These are phyloP conservation scores for Bidens hawaiensis DNA, from an alignment of 140 eudicot genomes.

Conservation along the genomic window DNA sequence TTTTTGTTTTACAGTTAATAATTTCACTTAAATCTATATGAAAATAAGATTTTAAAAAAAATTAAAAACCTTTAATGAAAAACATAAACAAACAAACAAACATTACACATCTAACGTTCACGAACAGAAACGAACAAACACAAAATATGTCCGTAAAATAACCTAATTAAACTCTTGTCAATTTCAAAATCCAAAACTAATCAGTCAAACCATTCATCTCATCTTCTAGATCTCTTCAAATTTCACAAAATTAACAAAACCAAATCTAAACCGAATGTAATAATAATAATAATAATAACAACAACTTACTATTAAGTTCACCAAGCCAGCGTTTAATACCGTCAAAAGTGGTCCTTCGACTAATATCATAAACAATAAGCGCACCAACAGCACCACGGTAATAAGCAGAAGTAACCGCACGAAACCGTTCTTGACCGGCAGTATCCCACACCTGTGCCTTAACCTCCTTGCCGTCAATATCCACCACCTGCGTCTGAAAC, in stretches of 20 bases:
- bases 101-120: too few relatives aligned
- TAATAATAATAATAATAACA: background rate
- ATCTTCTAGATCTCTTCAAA: conserved; percentile 13
- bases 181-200: background rate
- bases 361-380: conserved; percentile 79
- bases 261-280: background rate
- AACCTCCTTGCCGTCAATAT: conserved; percentile 74
- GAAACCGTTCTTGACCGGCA: conserved; percentile 84
- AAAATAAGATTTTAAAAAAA: too few relatives aligned
- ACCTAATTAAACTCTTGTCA: background rate
- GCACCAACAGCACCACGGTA: conserved; percentile 97
- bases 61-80: too few relatives aligned
- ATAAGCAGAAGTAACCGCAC: conserved; percentile 91
- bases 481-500: conserved; percentile 80
- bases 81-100: too few relatives aligned
- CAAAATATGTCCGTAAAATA: too few relatives aligned
- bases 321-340: conserved; percentile 75
- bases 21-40: too few relatives aligned
- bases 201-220: background rate
- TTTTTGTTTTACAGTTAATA: too few relatives aligned
- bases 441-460: conserved; percentile 98
- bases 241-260: background rate
- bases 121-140: too few relatives aligned
- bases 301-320: conserved; percentile 67
- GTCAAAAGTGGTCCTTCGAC: conserved; percentile 58